phyloP scores from a whole-genome alignment of 306 rosid genomes.

The Vigna mungo region DNA sequence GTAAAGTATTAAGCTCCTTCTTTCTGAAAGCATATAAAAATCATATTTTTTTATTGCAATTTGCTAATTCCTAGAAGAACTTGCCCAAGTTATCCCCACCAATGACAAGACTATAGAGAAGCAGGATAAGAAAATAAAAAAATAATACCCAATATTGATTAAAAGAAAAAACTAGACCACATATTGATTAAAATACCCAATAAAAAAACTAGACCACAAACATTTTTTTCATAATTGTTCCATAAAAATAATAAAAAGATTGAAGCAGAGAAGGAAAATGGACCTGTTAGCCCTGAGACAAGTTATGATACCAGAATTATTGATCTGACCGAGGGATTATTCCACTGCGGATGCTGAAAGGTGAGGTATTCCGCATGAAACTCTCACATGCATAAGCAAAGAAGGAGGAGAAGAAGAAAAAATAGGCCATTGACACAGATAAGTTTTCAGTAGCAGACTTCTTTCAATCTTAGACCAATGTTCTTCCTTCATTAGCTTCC shows the following conservation, averaged over 20 bases:
- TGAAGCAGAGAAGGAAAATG: neutral
- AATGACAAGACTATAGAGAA: neutral
- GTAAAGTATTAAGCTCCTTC: neutral
- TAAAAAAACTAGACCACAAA: neutral
- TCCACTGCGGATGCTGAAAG: slow-evolving; percentile 52
- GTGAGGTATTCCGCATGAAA: slow-evolving; percentile 51
- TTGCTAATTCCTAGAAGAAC: neutral
- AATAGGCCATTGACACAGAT: slow-evolving; percentile 36
- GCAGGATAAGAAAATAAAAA: neutral
- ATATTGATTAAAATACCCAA: too few relatives aligned
- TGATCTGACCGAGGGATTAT: slow-evolving; percentile 58
- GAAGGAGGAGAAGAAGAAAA: slow-evolving; percentile 25
- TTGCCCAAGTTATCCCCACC: neutral
- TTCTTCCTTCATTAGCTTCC: too few relatives aligned
- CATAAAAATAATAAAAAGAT: neutral
- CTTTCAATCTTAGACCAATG: too few relatives aligned
- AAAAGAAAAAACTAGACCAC: too few relatives aligned
- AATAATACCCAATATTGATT: neutral
- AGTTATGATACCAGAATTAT: slow-evolving; percentile 81
- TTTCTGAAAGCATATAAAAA: slow-evolving; percentile 1
- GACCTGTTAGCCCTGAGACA: slow-evolving; percentile 89
- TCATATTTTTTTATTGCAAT: neutral
- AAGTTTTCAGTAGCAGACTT: slow-evolving; percentile 27
- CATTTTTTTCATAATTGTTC: neutral
- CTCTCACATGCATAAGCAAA: slow-evolving; percentile 21